Evolutionary conservation across 768 basidiomycete species (phyloP).

Genomic region (Pleurotus djamor): DNA sequence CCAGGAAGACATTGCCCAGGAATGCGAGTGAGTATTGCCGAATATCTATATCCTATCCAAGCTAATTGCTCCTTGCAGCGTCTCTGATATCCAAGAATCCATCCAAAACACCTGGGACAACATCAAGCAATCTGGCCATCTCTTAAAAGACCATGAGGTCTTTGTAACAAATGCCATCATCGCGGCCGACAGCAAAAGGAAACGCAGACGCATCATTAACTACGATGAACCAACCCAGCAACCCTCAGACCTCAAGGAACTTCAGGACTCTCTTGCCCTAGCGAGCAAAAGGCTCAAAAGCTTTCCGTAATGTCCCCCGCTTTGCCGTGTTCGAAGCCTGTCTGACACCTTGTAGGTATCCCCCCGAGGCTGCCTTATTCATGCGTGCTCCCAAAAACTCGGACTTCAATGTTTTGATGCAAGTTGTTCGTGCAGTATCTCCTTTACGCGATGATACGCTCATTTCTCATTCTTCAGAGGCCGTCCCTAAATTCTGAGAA

Average conservation of each 20-base stretch:
- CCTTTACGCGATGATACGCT: background rate
- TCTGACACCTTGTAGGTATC: conserved; percentile 33
- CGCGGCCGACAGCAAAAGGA: conserved; percentile 27
- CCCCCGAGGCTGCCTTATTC: conserved; percentile 54
- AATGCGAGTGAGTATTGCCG: conserved; percentile 36
- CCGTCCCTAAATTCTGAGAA: conserved; percentile 15
- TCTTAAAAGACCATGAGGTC: conserved; percentile 51
- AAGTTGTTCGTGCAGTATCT: conserved; percentile 27
- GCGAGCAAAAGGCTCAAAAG: conserved; percentile 50
- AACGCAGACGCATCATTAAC: conserved; percentile 26
- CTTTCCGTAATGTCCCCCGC: conserved; percentile 48
- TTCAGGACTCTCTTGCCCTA: conserved; percentile 44
- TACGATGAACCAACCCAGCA: conserved; percentile 35
- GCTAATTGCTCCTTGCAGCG: conserved; percentile 28
- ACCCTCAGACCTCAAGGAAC: conserved; percentile 38
- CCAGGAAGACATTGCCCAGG: conserved; percentile 24
- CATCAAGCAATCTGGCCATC: conserved; percentile 55
- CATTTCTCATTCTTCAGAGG: conserved; percentile 19
- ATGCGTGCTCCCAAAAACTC: conserved; percentile 62
- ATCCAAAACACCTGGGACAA: conserved; percentile 49
- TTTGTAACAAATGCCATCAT: conserved; percentile 27
- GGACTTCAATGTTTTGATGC: conserved; percentile 59
- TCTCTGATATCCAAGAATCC: conserved; percentile 45
- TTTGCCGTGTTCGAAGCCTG: background rate
- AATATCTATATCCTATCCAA: background rate